These are phyloP conservation scores for Pleodorina starrii DNA, from an alignment of 139 green algal species.

Conservation along the genomic window DNA sequence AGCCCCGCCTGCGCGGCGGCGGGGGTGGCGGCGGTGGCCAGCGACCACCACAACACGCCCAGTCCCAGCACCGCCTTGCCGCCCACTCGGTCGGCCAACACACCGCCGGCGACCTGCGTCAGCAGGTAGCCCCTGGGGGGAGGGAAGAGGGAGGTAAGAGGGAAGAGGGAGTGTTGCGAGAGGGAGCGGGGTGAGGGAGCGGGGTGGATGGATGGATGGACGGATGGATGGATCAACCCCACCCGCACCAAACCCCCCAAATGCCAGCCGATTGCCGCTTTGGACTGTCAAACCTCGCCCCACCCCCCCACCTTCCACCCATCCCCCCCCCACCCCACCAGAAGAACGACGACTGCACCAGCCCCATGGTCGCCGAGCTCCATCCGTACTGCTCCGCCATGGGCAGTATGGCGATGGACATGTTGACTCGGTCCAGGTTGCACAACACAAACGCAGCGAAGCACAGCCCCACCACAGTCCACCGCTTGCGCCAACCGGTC, in stretches of 20 bases:
- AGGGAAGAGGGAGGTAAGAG: neutral
- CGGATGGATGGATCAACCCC: no score
- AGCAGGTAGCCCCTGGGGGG: constrained; percentile 83
- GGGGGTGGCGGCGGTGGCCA: constrained; percentile 94
- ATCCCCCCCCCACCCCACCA: constrained; percentile 76
- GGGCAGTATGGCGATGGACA: constrained; percentile 97
- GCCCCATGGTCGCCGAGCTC: constrained; percentile 86
- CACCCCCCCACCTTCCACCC: neutral
- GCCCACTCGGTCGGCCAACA: constrained; percentile 94
- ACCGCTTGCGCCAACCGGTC: constrained; percentile 80
- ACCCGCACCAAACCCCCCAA: no score
- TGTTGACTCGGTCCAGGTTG: constrained; percentile 94
- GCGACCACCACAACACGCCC: constrained; percentile 96
- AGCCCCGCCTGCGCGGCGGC: constrained; percentile 89
- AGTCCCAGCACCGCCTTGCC: constrained; percentile 95
- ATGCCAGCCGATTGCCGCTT: no score
- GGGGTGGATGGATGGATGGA: no score
- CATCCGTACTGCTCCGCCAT: constrained; percentile 93
- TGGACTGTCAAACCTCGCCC: no score
- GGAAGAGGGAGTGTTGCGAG: neutral
- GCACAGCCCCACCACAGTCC: constrained; percentile 89
- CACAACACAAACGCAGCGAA: constrained; percentile 97
- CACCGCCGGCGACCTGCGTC: constrained; percentile 92
- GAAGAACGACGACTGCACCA: constrained; percentile 99
- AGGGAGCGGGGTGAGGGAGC: no score